phyloP scores from a whole-genome alignment of 257 asterid species.

The Scutellaria minor region DNA sequence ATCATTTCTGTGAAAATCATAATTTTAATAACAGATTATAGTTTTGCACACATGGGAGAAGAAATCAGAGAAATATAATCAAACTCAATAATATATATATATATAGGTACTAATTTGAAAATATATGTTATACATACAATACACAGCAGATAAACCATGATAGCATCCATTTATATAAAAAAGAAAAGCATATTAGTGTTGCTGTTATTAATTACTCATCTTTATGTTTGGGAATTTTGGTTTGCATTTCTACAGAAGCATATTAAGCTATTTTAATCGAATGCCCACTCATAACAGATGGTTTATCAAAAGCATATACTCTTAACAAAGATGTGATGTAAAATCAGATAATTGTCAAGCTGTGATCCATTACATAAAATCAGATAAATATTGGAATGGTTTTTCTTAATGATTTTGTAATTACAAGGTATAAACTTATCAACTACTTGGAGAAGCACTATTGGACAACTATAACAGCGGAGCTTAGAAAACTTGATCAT shows the following conservation, averaged over 20 bases:
- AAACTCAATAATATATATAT: neutral
- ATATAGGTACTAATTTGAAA: neutral
- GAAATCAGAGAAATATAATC: neutral
- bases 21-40: neutral
- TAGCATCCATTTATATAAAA: neutral
- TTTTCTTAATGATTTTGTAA: neutral
- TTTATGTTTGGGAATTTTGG: neutral
- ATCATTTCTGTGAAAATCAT: neutral
- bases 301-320: neutral
- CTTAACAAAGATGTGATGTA: neutral
- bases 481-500: neutral
- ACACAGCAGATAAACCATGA: neutral
- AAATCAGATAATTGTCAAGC: neutral
- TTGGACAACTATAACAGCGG: neutral
- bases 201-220: slow-evolving; percentile 8
- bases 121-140: neutral
- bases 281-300: neutral
- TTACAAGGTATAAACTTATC: neutral
- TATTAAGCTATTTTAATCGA: neutral
- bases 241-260: neutral
- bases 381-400: neutral
- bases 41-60: neutral
- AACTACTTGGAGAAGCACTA: neutral
- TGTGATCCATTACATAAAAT: neutral
- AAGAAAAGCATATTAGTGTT: neutral